These are phyloP conservation scores for Penicillium roqueforti DNA, from an alignment of 495 filamentous ascomycete genomes.

Conservation along the genomic window DNA sequence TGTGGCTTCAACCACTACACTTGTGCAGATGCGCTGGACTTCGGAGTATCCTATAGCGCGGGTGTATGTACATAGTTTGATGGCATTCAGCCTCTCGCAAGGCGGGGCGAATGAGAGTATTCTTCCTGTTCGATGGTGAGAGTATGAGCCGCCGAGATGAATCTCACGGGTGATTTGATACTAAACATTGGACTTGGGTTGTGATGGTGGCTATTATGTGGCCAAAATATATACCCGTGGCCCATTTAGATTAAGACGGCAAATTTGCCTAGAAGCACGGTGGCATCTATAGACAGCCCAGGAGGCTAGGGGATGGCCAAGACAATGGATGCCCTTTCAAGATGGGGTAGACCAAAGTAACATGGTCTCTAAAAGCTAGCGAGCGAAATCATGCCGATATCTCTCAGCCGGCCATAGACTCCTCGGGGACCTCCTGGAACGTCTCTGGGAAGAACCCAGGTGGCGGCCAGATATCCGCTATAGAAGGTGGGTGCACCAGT, in stretches of 20 bases:
- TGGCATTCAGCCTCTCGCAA: background rate
- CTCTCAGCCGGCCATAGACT: conserved; percentile 26
- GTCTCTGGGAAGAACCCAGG: conserved; percentile 47
- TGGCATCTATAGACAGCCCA: background rate
- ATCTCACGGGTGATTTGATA: background rate
- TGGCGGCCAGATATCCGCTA: conserved; percentile 47
- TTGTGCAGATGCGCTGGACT: conserved; percentile 2
- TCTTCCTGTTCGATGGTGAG: background rate
- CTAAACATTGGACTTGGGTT: background rate
- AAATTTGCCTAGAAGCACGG: background rate
- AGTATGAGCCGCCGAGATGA: background rate
- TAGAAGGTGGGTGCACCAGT: conserved; percentile 42
- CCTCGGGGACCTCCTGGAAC: conserved; percentile 33
- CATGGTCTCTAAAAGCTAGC: conserved; percentile 1
- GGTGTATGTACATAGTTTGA: conserved; percentile 2
- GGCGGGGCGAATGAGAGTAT: background rate
- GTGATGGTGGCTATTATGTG: background rate
- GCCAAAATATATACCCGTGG: no score
- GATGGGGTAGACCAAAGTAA: background rate
- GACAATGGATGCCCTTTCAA: background rate
- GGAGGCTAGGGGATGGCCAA: background rate
- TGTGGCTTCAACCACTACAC: background rate
- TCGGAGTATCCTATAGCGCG: background rate
- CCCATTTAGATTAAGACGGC: background rate
- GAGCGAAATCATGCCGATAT: no score